These are phyloP conservation scores for Scytalidium sp. DNA, from an alignment of 2,329 filamentous ascomycete genomes.

Conservation along the genomic window DNA sequence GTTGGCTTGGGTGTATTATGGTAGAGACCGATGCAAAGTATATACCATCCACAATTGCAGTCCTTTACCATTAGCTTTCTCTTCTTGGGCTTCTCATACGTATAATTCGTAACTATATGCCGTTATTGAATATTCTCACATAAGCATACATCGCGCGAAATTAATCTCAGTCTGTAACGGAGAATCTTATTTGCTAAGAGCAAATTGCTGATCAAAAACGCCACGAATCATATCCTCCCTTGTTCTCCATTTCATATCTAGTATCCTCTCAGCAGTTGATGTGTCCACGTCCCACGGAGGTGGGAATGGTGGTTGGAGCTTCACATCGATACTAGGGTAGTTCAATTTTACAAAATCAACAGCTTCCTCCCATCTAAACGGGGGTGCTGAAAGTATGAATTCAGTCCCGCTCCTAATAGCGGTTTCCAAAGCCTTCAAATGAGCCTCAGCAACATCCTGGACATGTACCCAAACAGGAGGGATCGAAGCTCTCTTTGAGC, in stretches of 20 bases:
- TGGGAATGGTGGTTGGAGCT: not conserved
- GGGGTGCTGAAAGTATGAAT: constrained; percentile 2
- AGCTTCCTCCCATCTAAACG: constrained; percentile 4
- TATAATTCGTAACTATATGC: no score
- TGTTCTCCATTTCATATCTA: constrained; percentile 8
- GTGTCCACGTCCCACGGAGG: not conserved
- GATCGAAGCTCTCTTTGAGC: not conserved
- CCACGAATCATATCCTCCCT: constrained; percentile 5
- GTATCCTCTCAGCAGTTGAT: constrained; percentile 6
- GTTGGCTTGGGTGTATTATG: constrained; percentile 30
- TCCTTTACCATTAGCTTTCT: no score
- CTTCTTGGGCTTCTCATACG: no score
- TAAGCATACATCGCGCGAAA: no score
- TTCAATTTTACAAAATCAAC: constrained; percentile 4
- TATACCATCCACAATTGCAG: no score
- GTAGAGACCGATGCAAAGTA: no score
- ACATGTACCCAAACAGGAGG: constrained; percentile 3
- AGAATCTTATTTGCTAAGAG: not conserved
- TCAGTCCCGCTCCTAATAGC: not conserved
- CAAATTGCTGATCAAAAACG: constrained; percentile 10
- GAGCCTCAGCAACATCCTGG: constrained; percentile 10
- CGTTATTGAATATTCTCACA: no score
- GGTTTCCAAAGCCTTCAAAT: constrained; percentile 3
- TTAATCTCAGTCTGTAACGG: no score
- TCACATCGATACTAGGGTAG: constrained; percentile 3